Conservation (phyloP, 2,329 filamentous ascomycete genomes). For the Cadophora malorum region DNA sequence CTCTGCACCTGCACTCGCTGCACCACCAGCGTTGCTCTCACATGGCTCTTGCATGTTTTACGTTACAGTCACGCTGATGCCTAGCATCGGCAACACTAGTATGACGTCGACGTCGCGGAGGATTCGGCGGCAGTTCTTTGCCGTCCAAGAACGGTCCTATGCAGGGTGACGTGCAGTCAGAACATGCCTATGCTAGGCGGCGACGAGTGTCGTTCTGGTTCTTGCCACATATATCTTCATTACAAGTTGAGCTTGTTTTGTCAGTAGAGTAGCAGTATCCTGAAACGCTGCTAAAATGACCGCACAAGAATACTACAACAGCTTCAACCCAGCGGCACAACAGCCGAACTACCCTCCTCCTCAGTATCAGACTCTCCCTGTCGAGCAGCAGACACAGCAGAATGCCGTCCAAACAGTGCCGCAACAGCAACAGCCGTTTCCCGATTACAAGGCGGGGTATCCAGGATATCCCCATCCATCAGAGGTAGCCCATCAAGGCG, state of each 20-base stretch:
- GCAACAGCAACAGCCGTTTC: slow-evolving; percentile 21
- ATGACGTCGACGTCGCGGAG: slow-evolving; percentile 18
- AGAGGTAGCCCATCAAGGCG: slow-evolving; percentile 1
- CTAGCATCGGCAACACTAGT: background rate
- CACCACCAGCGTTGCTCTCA: slow-evolving; percentile 1
- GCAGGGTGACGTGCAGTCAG: slow-evolving; percentile 20
- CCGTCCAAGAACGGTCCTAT: slow-evolving; percentile 8
- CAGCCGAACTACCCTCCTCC: slow-evolving; percentile 21
- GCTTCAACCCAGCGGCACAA: slow-evolving; percentile 23
- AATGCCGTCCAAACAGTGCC: slow-evolving; percentile 10
- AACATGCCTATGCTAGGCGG: slow-evolving; percentile 11
- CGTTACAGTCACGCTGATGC: slow-evolving; percentile 13
- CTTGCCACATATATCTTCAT: slow-evolving; percentile 17
- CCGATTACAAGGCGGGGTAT: slow-evolving; percentile 15
- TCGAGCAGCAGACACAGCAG: slow-evolving; percentile 16
- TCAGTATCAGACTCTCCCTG: slow-evolving; percentile 20
- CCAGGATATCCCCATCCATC: slow-evolving; percentile 18
- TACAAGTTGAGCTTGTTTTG: background rate
- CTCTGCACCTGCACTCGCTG: slow-evolving; percentile 2
- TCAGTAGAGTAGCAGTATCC: background rate
- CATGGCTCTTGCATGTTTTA: background rate
- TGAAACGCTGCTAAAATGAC: slow-evolving; percentile 28
- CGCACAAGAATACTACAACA: slow-evolving; percentile 35
- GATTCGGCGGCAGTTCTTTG: background rate
- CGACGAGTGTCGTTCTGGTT: slow-evolving; percentile 14